These are phyloP conservation scores for Serendipita sp. DNA, from an alignment of 768 basidiomycete genomes.

Conservation along the genomic window DNA sequence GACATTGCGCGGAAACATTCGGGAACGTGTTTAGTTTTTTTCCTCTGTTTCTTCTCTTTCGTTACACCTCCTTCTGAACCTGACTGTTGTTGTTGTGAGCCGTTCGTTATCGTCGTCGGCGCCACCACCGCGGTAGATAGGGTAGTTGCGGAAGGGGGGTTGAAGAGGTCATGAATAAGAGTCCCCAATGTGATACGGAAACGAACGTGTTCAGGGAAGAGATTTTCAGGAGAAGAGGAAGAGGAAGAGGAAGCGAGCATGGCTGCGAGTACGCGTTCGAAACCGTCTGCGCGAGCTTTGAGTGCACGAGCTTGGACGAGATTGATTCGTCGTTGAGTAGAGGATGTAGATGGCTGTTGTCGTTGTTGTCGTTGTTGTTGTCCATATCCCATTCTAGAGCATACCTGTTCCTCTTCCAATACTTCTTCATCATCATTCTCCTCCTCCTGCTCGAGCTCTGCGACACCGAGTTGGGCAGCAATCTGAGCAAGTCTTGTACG, in stretches of 20 bases:
- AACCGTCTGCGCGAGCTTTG: conserved; percentile 57
- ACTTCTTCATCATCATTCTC: too few species aligned
- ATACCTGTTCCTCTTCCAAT: conserved; percentile 29
- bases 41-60: conserved; percentile 9
- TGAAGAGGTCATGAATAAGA: conserved; percentile 65
- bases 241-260: conserved; percentile 38
- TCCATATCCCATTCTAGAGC: conserved; percentile 27
- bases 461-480: conserved; percentile 53
- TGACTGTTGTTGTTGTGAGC: conserved; percentile 13
- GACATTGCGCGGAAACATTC: not conserved
- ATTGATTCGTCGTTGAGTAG: not conserved
- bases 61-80: conserved; percentile 48
- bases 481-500: conserved; percentile 71
- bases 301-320: conserved; percentile 33
- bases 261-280: conserved; percentile 65
- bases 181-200: conserved; percentile 59
- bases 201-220: conserved; percentile 62
- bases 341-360: not conserved
- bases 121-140: conserved; percentile 26
- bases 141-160: not conserved
- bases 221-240: conserved; percentile 36
- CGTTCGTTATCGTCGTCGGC: conserved; percentile 10
- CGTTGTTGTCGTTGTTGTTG: not conserved
- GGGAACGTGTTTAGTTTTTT: conserved; percentile 23
- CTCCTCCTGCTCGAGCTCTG: conserved; percentile 50